Percentiles rank a stretch among this genome's conserved stretches.
Conservation (phyloP, 75 land plant genomes). For the Pinus albicaulis region DNA sequence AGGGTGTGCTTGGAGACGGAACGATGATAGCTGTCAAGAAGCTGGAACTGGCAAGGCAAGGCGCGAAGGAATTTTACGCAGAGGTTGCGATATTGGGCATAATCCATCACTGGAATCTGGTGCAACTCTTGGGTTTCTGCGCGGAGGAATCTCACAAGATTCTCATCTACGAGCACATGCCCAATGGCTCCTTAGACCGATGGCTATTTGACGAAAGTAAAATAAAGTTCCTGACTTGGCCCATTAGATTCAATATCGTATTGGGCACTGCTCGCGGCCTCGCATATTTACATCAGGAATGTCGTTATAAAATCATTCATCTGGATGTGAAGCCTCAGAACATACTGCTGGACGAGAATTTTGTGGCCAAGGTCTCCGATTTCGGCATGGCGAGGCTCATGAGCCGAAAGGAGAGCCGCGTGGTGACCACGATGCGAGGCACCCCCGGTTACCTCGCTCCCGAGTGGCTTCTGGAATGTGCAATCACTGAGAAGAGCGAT, state of each 20-base stretch:
- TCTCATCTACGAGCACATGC: constrained; percentile 31
- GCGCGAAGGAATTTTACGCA: constrained; percentile 27
- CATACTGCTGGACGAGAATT: constrained; percentile 37
- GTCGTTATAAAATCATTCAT: constrained; percentile 30
- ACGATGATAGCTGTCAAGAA: constrained; percentile 27
- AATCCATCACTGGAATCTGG: constrained; percentile 31
- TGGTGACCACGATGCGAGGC: constrained; percentile 41
- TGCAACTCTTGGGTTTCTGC: constrained; percentile 28
- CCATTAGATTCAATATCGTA: constrained; percentile 1
- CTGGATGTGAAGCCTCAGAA: constrained; percentile 44
- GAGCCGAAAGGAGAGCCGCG: constrained; percentile 36
- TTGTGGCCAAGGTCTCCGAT: constrained; percentile 42
- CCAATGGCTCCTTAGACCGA: constrained; percentile 31
- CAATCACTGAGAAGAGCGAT: constrained; percentile 20
- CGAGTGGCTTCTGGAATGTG: constrained; percentile 19
- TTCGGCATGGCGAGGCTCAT: constrained; percentile 44
- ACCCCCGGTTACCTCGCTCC: constrained; percentile 52
- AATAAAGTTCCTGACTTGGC: constrained; percentile 8
- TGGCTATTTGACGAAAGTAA: constrained; percentile 14
- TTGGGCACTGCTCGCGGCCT: constrained; percentile 19
- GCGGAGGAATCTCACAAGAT: constrained; percentile 11
- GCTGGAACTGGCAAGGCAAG: constrained; percentile 20
- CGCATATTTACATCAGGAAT: constrained; percentile 18
- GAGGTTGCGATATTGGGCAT: constrained; percentile 27
- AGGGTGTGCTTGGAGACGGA: constrained; percentile 16